Evolutionary conservation across 1,284 basidiomycete genomes (phyloP), one percentile per base, ranked within the genome.

Genomic region (Irpex lacteus): DNA sequence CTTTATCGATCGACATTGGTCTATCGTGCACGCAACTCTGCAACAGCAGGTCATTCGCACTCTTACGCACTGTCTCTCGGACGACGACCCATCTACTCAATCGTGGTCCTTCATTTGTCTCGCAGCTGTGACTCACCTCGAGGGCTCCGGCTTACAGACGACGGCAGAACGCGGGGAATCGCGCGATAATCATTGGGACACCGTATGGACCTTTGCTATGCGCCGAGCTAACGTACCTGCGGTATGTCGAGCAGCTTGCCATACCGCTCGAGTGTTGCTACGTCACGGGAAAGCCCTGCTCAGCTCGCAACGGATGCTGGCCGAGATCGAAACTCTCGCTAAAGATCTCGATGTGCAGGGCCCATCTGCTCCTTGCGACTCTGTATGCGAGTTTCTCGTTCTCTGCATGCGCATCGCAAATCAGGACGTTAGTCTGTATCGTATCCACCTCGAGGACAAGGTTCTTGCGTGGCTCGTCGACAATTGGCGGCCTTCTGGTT

Each of bases 281-380:
- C 66, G 82, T 0, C 73, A 86, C 40, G 67, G 71, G 0, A 73
- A 74, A 19, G 72, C 74, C 18, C 74, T 81, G 21, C 77, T 96
- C 37, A 81, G 86, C 1, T 75, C 81, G 8, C 84, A 86, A 9
- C 82, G 81, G 3, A 76, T 90, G 44, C 77, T 91, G 9, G 72
- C 78, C 0, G 92, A 95, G 71, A 85, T 98, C 56, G 91, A 95
- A 71, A 78, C 81, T 0, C 78, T 98, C 57, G 82, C 89, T 1
- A 89, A 88, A 67, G 91, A 95, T 68, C 79, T 98, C 62, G 90
- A 94, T 69, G 83, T 96, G 13, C 95, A 97, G 75, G 95, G 95
- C 0, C 95, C 96, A 1, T 78, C 87, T 1, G 88, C 85, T 68
- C 92, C 94, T 0, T 90, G 85, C 69, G 96, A 98, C 70, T 87